phyloP scores from a whole-genome alignment of 2,329 filamentous ascomycete species.

The Dryadomyces quercus-mongolicae region DNA sequence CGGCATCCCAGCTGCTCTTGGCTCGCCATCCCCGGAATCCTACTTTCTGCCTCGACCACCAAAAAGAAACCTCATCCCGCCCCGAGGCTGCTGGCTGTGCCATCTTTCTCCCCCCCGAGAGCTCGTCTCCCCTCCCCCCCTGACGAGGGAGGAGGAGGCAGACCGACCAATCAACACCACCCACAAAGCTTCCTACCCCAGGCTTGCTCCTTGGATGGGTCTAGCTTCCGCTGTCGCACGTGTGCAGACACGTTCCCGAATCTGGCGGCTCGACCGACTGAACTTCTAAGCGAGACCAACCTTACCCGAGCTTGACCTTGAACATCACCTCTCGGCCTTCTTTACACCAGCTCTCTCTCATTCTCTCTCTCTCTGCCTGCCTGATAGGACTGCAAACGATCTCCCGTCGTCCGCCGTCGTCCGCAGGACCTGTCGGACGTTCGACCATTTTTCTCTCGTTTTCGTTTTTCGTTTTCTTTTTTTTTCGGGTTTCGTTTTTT shows the following conservation, averaged over 20 bases:
- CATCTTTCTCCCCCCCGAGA: no score
- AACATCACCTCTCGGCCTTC: no score
- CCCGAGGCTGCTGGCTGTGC: neutral
- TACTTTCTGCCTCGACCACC: no score
- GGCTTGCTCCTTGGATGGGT: neutral
- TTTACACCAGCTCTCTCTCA: no score
- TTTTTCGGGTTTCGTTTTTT: neutral
- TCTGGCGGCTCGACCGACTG: neutral
- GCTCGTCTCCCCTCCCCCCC: neutral
- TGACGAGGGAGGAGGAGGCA: neutral
- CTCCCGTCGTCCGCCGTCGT: neutral
- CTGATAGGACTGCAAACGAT: neutral
- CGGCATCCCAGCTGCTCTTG: neutral
- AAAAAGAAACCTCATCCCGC: no score
- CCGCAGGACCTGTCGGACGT: neutral
- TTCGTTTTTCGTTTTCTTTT: neutral
- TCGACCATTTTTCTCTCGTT: neutral
- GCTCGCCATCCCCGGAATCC: no score
- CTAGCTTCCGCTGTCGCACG: neutral
- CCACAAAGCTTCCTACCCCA: neutral
- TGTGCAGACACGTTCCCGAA: neutral
- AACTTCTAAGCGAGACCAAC: neutral
- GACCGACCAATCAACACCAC: neutral
- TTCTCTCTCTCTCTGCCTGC: no score
- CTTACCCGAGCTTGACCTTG: neutral